A percentile compares a stretch with the other conserved stretches of the same genome.
Evolutionary conservation across 2,329 filamentous ascomycete genomes (phyloP).

Genomic region (Colletotrichum zoysiae): DNA sequence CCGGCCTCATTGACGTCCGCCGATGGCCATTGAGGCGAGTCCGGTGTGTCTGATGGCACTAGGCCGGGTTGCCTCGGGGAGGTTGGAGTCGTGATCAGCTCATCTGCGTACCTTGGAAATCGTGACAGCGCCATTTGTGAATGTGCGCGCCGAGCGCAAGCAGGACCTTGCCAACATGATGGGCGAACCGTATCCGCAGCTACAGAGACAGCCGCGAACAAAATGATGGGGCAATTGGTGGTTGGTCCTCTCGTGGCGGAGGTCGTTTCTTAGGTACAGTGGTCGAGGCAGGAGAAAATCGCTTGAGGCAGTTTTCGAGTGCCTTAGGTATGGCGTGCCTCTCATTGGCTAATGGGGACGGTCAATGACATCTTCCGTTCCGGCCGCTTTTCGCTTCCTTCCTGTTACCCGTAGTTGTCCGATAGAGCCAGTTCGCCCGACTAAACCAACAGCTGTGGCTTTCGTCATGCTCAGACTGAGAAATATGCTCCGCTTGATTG

Average conservation of each 20-base stretch:
- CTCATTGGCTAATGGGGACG: slow-evolving; percentile 37
- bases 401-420: slow-evolving; percentile 32
- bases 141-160: slow-evolving; percentile 88
- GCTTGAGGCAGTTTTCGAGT: slow-evolving; percentile 42
- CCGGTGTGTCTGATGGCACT: slow-evolving; percentile 35
- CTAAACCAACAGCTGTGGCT: slow-evolving; percentile 13
- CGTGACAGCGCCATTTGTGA: slow-evolving; percentile 81
- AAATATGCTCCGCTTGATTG: slow-evolving; percentile 38
- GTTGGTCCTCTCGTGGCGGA: slow-evolving; percentile 44
- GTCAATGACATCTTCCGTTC: slow-evolving; percentile 40
- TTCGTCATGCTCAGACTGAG: slow-evolving; percentile 34
- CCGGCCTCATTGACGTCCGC: slow-evolving; percentile 41
- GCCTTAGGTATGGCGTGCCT: slow-evolving; percentile 39
- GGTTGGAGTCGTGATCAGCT: slow-evolving; percentile 52
- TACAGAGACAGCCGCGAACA: slow-evolving; percentile 50
- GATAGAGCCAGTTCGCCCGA: slow-evolving; percentile 21
- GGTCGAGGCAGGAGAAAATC: slow-evolving; percentile 42
- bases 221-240: slow-evolving; percentile 54
- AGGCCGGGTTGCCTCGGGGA: slow-evolving; percentile 52
- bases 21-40: slow-evolving; percentile 42
- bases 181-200: slow-evolving; percentile 61
- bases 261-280: slow-evolving; percentile 40
- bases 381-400: slow-evolving; percentile 35
- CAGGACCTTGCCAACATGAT: slow-evolving; percentile 95
- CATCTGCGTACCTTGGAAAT: slow-evolving; percentile 78